Conservation (phyloP, 257 asterid species). For the Orobanche coerulescens region DNA sequence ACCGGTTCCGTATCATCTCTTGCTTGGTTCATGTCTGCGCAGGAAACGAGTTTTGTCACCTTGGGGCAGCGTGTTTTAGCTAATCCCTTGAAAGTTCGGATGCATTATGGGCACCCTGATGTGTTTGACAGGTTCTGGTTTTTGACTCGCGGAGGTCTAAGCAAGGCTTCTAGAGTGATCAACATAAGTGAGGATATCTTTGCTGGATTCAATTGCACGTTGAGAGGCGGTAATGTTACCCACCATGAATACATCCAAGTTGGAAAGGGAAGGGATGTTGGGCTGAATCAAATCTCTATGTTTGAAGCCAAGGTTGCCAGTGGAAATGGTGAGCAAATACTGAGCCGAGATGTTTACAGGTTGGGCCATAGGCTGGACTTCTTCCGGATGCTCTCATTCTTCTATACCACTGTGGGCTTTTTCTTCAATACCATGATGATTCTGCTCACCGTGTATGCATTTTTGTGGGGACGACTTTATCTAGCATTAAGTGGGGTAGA, state of each 20-base stretch:
- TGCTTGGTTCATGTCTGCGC: slow-evolving; percentile 99
- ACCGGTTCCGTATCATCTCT: slow-evolving; percentile 98
- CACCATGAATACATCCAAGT: slow-evolving; percentile 99
- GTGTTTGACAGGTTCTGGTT: slow-evolving; percentile 99
- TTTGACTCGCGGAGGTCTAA: slow-evolving; percentile 92
- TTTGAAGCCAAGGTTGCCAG: slow-evolving; percentile 98
- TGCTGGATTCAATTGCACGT: slow-evolving; percentile 97
- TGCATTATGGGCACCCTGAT: slow-evolving; percentile 99
- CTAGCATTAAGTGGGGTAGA: slow-evolving; percentile 94
- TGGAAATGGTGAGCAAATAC: slow-evolving; percentile 95
- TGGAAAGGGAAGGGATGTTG: slow-evolving; percentile 99
- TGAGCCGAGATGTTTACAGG: slow-evolving; percentile 91
- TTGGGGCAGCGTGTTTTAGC: slow-evolving; percentile 99
- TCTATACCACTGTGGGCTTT: slow-evolving; percentile 90
- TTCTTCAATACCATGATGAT: slow-evolving; percentile 96
- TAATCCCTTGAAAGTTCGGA: slow-evolving; percentile 89
- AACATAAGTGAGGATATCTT: slow-evolving; percentile 97
- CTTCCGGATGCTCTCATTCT: slow-evolving; percentile 98
- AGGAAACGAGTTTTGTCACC: slow-evolving; percentile 95
- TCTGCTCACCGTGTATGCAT: slow-evolving; percentile 83
- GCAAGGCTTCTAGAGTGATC: slow-evolving; percentile 97
- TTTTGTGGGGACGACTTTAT: slow-evolving; percentile 97
- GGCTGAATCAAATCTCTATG: slow-evolving; percentile 92
- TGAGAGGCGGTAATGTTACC: slow-evolving; percentile 94
- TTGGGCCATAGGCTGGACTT: slow-evolving; percentile 97